Evolutionary conservation across 2,329 filamentous ascomycete genomes (phyloP).

Genomic region (Aspergillus chevalieri): DNA sequence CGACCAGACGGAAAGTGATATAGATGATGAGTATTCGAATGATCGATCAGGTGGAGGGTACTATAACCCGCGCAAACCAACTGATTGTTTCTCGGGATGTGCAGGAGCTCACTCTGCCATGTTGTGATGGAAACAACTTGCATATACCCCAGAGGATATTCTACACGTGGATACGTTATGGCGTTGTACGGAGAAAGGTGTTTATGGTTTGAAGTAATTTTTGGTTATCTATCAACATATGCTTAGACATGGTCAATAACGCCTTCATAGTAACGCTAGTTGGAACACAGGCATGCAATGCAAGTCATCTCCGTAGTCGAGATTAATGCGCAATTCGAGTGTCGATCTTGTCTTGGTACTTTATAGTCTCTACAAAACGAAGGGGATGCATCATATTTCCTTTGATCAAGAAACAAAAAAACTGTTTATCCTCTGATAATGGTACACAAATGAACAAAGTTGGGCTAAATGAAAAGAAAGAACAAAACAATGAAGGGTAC

Average conservation of each 20-base stretch:
- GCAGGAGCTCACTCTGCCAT: slow-evolving; percentile 10
- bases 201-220: not conserved
- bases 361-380: too few relatives aligned
- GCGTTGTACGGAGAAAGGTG: not conserved
- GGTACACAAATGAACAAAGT: slow-evolving; percentile 14
- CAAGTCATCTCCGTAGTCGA: too few relatives aligned
- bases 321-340: too few relatives aligned
- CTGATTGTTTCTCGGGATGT: slow-evolving; percentile 42
- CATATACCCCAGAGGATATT: too few relatives aligned
- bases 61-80: slow-evolving; percentile 49
- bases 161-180: not conserved
- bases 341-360: too few relatives aligned
- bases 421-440: slow-evolving; percentile 17
- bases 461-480: slow-evolving; percentile 3
- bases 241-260: too few relatives aligned
- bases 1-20: slow-evolving; percentile 62
- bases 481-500: slow-evolving; percentile 24
- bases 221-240: too few relatives aligned
- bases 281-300: too few relatives aligned
- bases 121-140: not conserved
- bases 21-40: slow-evolving; percentile 58
- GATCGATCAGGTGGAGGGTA: slow-evolving; percentile 36
- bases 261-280: too few relatives aligned
- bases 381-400: not conserved
- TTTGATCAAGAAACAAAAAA: not conserved